phyloP scores from a whole-genome alignment of 208 protist genomes.

The Novymonas esmeraldas region DNA sequence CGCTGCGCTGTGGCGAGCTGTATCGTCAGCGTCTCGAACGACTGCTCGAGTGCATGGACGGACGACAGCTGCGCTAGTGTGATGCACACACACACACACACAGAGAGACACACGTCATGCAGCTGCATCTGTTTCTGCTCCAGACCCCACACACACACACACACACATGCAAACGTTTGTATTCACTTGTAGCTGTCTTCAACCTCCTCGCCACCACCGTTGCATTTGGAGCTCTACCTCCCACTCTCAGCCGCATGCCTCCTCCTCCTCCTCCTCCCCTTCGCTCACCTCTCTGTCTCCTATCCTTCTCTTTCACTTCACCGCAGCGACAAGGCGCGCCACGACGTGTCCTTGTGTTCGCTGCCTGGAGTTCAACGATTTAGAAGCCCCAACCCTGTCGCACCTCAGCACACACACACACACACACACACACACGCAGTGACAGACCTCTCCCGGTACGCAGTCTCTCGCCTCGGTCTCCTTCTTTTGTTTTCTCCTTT shows the following conservation, averaged over 20 bases:
- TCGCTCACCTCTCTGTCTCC: neutral
- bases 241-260: neutral
- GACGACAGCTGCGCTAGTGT: slow-evolving; percentile 18
- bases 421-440: neutral
- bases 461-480: neutral
- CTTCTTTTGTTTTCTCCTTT: slow-evolving; percentile 2
- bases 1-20: slow-evolving; percentile 27
- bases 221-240: neutral
- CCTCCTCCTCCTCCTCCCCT: neutral
- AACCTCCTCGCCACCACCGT: too few relatives aligned
- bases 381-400: too few relatives aligned
- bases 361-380: neutral
- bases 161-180: too few relatives aligned
- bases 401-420: too few relatives aligned
- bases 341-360: too few relatives aligned
- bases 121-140: too few relatives aligned
- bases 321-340: neutral
- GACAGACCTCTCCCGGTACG: neutral
- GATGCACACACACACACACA: neutral
- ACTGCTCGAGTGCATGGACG: slow-evolving; percentile 36
- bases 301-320: neutral
- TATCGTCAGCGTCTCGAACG: slow-evolving; percentile 29
- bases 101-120: neutral
- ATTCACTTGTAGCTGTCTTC: too few relatives aligned
- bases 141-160: too few relatives aligned